A percentile compares a stretch with the other conserved stretches of the same genome.
phyloP scores from a whole-genome alignment of 2,329 filamentous ascomycete species.

The Fusarium irregulare region DNA sequence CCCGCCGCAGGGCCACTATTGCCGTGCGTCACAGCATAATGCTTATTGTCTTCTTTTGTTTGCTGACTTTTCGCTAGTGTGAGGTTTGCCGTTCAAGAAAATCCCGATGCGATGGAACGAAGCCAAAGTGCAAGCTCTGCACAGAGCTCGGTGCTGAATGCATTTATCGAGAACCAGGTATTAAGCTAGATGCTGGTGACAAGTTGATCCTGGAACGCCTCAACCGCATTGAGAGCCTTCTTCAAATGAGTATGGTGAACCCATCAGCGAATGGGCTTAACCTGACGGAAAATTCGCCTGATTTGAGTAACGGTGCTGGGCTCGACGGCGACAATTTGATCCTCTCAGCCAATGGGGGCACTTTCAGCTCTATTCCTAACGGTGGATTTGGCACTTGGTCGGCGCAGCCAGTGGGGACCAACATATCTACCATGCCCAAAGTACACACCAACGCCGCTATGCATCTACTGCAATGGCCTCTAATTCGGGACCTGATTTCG shows the following conservation, averaged over 20 bases:
- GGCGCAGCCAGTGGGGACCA: conserved; percentile 62
- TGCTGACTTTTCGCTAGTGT: conserved; percentile 63
- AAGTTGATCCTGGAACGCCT: conserved; percentile 86
- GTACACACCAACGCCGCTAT: conserved; percentile 83
- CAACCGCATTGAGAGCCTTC: conserved; percentile 78
- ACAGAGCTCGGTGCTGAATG: conserved; percentile 85
- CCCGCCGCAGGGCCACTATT: conserved; percentile 72
- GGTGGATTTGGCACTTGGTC: conserved; percentile 80
- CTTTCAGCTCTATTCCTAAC: conserved; percentile 67
- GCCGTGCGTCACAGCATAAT: conserved; percentile 61
- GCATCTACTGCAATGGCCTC: conserved; percentile 82
- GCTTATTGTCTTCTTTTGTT: neutral
- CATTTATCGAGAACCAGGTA: conserved; percentile 85
- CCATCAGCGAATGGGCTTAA: conserved; percentile 63
- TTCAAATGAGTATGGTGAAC: conserved; percentile 75
- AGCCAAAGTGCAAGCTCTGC: conserved; percentile 87
- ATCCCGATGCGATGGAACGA: conserved; percentile 80
- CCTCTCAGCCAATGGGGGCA: conserved; percentile 54
- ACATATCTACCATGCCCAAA: conserved; percentile 89
- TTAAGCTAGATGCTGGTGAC: conserved; percentile 88
- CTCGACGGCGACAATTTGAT: conserved; percentile 68
- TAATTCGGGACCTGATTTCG: conserved; percentile 82
- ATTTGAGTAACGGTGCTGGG: conserved; percentile 71
- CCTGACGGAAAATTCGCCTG: conserved; percentile 71
- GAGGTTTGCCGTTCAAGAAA: conserved; percentile 85